These are phyloP conservation scores for Trametes pubescens DNA, from an alignment of 1,284 basidiomycete species.

Conservation along the genomic window DNA sequence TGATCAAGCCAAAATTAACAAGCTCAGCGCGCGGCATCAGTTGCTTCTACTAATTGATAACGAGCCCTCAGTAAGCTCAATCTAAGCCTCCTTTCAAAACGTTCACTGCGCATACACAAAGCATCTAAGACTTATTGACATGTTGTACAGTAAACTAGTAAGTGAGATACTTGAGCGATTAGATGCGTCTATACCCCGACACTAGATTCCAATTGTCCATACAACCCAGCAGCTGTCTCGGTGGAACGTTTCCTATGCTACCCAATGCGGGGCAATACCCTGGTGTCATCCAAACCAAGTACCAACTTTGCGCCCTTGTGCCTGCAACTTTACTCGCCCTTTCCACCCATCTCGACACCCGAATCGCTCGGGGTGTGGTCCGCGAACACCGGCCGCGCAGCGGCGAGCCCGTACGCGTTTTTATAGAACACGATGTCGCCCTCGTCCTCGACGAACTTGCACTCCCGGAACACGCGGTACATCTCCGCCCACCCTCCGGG, in stretches of 20 bases:
- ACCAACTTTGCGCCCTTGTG: not conserved
- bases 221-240: too few species aligned
- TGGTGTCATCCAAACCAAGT: too few species aligned
- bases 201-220: not conserved
- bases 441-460: conserved; percentile 94
- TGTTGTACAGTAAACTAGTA: not conserved
- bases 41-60: too few species aligned
- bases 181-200: not conserved
- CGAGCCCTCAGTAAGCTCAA: too few species aligned
- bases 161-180: not conserved
- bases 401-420: conserved; percentile 82
- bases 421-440: conserved; percentile 94
- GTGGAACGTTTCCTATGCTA: too few species aligned
- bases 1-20: not conserved
- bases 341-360: conserved; percentile 67
- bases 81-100: too few species aligned
- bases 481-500: conserved; percentile 83
- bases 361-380: conserved; percentile 82
- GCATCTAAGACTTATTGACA: not conserved
- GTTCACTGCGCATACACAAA: too few species aligned
- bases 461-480: conserved; percentile 76
- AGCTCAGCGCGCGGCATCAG: not conserved
- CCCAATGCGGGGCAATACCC: too few species aligned
- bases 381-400: conserved; percentile 67
- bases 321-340: not conserved